Base-by-base conservation (phyloP, 164 flowering plant genomes). In the Amborella trichopoda region DNA sequence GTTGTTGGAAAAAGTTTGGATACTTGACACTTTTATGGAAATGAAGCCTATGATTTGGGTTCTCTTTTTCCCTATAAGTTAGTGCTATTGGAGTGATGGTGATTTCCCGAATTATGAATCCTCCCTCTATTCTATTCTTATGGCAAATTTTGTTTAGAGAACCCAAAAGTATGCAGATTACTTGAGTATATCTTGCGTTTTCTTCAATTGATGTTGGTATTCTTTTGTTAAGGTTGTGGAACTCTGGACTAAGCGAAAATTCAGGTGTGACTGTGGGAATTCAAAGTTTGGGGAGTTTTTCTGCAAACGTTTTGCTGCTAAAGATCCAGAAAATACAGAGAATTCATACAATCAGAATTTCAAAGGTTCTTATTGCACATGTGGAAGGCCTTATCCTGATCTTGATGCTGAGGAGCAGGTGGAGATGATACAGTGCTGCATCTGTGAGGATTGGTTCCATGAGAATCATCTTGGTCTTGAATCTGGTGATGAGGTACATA, bases 391-490 rank as follows among this genome's bases (percentile, higher is more conserved):
- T 13, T 88, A 85, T 66, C 99, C 99, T 46, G 99, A 93, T 69
- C 96, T 90, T 28, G 74, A 83, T 58, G 74, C 64, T 56, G 87
- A 85, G 62, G 95, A 83, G 33, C 94, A 88, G 62, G 89, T 68
- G 46, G 99, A 93, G 73, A 88, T 85, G 96, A 80, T 93, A 32
- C 99, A 93, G 41, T 93, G 99, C 54, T 81, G 94, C 58, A 56
- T 88, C 40, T 93, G 97, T 55, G 99, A 93, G 69, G 99, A 93
- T 60, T 93, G 96, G 99, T 80, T 88, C 66, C 99, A 93, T 70
- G 94, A 81, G 63, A 86, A 79, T 54, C 96, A 93, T 71, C 50
- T 85, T 20, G 87, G 94, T 59, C 78, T 93, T 40, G 74, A 60
- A 24, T 62, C 91, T 33, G 16, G 67, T 53, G 75, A 75, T 26